phyloP scores from a whole-genome alignment of 1,284 basidiomycete species.

The Pulveroboletus ridleyi region DNA sequence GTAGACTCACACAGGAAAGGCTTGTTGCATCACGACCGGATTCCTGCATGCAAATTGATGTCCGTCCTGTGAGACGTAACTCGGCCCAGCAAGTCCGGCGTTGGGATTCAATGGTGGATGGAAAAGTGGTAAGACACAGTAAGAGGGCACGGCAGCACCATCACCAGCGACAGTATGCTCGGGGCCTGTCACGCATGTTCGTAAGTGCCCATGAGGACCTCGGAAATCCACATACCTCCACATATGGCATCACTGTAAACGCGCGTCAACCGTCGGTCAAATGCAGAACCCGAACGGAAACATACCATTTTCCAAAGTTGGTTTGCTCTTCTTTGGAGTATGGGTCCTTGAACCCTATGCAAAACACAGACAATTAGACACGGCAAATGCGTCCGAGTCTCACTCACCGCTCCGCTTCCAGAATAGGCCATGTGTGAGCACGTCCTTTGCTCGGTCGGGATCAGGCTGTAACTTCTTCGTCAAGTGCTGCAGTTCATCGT shows the following conservation, averaged over 20 bases:
- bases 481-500: slow-evolving; percentile 54
- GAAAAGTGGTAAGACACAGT: slow-evolving; percentile 60
- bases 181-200: slow-evolving; percentile 40
- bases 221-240: slow-evolving; percentile 21
- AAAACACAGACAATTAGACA: background rate
- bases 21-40: slow-evolving; percentile 53
- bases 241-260: slow-evolving; percentile 59
- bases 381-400: background rate
- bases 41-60: slow-evolving; percentile 58
- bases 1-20: slow-evolving; percentile 32
- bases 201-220: background rate
- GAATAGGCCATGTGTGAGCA: slow-evolving; percentile 57
- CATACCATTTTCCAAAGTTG: slow-evolving; percentile 60
- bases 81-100: slow-evolving; percentile 38
- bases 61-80: slow-evolving; percentile 60
- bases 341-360: slow-evolving; percentile 50
- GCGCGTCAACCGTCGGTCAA: background rate
- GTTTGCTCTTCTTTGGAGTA: slow-evolving; percentile 60
- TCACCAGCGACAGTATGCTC: slow-evolving; percentile 50
- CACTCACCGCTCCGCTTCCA: slow-evolving; percentile 60
- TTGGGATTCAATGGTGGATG: slow-evolving; percentile 47
- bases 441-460: slow-evolving; percentile 55
- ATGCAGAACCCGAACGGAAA: background rate
- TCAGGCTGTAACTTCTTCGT: slow-evolving; percentile 48
- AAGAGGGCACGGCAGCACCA: slow-evolving; percentile 53